phyloP scores from a whole-genome alignment of 2,329 filamentous ascomycete species.

The Penicillium aurantiogriseum region DNA sequence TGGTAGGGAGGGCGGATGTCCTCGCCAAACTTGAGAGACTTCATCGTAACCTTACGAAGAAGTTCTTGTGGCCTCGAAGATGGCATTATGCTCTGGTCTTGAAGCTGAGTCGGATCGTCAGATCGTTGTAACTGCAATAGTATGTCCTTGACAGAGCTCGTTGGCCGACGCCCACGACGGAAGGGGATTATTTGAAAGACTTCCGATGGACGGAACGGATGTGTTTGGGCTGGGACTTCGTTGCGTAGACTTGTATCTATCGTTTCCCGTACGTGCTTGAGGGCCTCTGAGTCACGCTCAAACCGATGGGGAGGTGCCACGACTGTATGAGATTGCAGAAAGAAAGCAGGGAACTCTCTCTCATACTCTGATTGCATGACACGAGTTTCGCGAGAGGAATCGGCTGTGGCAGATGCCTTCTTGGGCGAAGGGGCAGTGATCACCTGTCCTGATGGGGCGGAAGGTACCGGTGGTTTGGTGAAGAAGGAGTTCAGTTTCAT shows the following conservation, averaged over 20 bases:
- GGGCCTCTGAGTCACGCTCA: constrained; percentile 58
- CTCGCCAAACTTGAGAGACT: constrained; percentile 59
- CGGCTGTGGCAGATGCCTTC: constrained; percentile 15
- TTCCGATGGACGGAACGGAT: constrained; percentile 34
- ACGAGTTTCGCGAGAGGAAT: constrained; percentile 13
- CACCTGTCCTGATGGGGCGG: constrained; percentile 24
- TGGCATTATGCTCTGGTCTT: constrained; percentile 31
- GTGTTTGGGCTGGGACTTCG: constrained; percentile 11
- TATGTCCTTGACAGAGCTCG: constrained; percentile 57
- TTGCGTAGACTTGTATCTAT: constrained; percentile 42
- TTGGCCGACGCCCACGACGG: constrained; percentile 34
- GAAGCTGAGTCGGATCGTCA: constrained; percentile 22
- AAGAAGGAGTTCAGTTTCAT: constrained; percentile 53
- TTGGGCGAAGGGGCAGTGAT: constrained; percentile 29
- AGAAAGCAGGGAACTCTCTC: constrained; percentile 77
- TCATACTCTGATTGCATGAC: constrained; percentile 57
- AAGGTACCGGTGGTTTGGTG: constrained; percentile 38
- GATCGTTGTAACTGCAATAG: constrained; percentile 55
- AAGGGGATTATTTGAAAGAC: constrained; percentile 42
- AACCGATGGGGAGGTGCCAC: constrained; percentile 61
- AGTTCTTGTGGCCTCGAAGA: constrained; percentile 38
- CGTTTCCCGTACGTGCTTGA: constrained; percentile 53
- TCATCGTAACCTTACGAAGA: constrained; percentile 53
- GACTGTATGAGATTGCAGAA: constrained; percentile 69
- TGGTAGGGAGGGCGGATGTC: constrained; percentile 64